Conservation (phyloP, 2,329 filamentous ascomycete species). For the Westerdykella aurantiaca region DNA sequence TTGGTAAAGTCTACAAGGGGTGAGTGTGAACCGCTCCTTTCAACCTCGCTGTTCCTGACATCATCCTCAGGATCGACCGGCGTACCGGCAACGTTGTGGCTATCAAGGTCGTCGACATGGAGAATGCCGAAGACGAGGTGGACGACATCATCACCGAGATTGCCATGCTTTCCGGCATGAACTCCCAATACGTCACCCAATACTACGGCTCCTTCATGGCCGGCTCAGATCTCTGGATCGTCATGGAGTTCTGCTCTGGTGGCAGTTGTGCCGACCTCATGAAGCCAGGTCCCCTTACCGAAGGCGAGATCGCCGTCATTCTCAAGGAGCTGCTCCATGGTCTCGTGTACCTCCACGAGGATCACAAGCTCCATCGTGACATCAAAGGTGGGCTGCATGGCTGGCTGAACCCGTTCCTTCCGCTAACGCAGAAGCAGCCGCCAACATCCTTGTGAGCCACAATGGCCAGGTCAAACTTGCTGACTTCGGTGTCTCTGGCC, state of each 20-base stretch:
- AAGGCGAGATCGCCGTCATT: slow-evolving; percentile 97
- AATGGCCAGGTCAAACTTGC: slow-evolving; percentile 95
- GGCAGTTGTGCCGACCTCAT: slow-evolving; percentile 94
- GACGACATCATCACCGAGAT: slow-evolving; percentile 99
- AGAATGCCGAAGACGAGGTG: slow-evolving; percentile 97
- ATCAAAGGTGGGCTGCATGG: slow-evolving; percentile 68
- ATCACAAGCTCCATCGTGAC: slow-evolving; percentile 94
- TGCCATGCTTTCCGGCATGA: slow-evolving; percentile 89
- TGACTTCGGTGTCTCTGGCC: slow-evolving; percentile 94
- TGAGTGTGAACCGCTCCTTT: slow-evolving; percentile 38
- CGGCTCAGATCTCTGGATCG: slow-evolving; percentile 95
- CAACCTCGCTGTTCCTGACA: slow-evolving; percentile 6
- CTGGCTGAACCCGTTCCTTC: too few relatives aligned
- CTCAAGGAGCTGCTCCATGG: slow-evolving; percentile 83
- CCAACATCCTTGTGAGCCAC: slow-evolving; percentile 82
- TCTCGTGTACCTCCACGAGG: slow-evolving; percentile 85
- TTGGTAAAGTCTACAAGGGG: slow-evolving; percentile 99
- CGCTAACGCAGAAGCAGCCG: slow-evolving; percentile 54
- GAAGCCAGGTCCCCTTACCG: slow-evolving; percentile 84
- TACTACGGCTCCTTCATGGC: slow-evolving; percentile 97
- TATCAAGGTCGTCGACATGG: slow-evolving; percentile 98
- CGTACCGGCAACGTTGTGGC: slow-evolving; percentile 88
- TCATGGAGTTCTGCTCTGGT: slow-evolving; percentile 98
- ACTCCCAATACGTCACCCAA: slow-evolving; percentile 93
- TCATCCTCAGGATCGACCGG: slow-evolving; percentile 68